Percentiles rank a stretch among this genome's conserved stretches.
Conservation (phyloP, 1,284 basidiomycete genomes). For the Microbotryum saponariae region DNA sequence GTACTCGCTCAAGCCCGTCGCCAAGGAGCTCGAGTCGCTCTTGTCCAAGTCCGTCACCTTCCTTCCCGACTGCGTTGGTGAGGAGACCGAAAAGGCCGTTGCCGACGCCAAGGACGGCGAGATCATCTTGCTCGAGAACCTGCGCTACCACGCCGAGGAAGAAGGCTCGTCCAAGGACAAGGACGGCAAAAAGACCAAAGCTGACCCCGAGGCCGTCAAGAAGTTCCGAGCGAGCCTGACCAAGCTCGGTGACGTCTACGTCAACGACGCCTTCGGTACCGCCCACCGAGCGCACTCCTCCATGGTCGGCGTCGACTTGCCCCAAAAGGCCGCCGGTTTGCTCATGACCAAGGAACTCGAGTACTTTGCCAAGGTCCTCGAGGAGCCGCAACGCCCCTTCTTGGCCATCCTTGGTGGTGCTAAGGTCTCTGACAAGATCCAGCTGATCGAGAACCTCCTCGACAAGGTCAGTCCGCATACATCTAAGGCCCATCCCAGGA, state of each 20-base stretch:
- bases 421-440: conserved; percentile 98
- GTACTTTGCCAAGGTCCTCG: conserved; percentile 95
- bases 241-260: conserved; percentile 87
- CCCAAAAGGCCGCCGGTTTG: conserved; percentile 90
- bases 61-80: conserved; percentile 76
- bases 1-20: conserved; percentile 85
- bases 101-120: conserved; percentile 63
- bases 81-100: conserved; percentile 69
- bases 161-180: conserved; percentile 91
- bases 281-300: conserved; percentile 97
- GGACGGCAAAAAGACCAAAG: conserved; percentile 87
- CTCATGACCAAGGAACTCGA: conserved; percentile 99
- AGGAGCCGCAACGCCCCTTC: conserved; percentile 90
- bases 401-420: conserved; percentile 97
- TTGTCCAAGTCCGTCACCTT: conserved; percentile 62
- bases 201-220: conserved; percentile 70
- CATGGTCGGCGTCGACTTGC: conserved; percentile 93
- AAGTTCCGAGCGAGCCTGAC: conserved; percentile 83
- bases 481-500: too few species aligned
- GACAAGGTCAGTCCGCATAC: conserved; percentile 61
- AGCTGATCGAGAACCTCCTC: conserved; percentile 97
- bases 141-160: conserved; percentile 97
- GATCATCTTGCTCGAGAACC: conserved; percentile 90
- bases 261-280: conserved; percentile 98
- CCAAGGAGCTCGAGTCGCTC: conserved; percentile 38